Percentiles rank a stretch among this genome's conserved stretches.
Conservation (phyloP, 345 rosid species). For the Pugionium dolabratum region DNA sequence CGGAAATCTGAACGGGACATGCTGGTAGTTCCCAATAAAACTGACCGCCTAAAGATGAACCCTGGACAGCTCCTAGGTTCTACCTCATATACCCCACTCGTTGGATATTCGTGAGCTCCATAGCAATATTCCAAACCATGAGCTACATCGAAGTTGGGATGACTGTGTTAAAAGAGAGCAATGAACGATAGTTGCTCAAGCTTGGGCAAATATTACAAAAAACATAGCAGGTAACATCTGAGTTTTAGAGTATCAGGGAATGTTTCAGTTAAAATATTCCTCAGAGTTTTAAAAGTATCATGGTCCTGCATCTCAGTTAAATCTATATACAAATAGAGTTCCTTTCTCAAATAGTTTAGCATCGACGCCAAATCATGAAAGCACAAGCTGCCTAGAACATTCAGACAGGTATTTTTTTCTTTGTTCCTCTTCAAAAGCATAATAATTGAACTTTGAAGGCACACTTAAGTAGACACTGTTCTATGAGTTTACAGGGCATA, state of each 20-base stretch:
- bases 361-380: slow-evolving; percentile 12
- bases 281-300: neutral
- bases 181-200: neutral
- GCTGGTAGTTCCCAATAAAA: slow-evolving; percentile 64
- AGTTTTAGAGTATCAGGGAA: neutral
- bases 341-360: neutral
- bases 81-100: slow-evolving; percentile 91
- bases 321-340: slow-evolving; percentile 2
- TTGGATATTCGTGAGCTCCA: slow-evolving; percentile 87
- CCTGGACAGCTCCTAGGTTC: slow-evolving; percentile 95
- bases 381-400: slow-evolving; percentile 12
- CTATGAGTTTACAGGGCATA: neutral
- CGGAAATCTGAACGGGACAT: slow-evolving; percentile 76
- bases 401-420: neutral
- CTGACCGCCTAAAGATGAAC: slow-evolving; percentile 80
- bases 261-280: neutral
- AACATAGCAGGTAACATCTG: neutral
- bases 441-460: neutral
- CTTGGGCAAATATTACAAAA: neutral
- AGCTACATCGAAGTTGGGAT: slow-evolving; percentile 47
- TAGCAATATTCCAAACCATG: slow-evolving; percentile 85
- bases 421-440: neutral
- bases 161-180: neutral
- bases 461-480: neutral
- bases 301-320: slow-evolving; percentile 8